A percentile compares a stretch with the other conserved stretches of the same genome.
Evolutionary conservation across 164 flowering plant species (phyloP).

Genomic region (Piper longum): DNA sequence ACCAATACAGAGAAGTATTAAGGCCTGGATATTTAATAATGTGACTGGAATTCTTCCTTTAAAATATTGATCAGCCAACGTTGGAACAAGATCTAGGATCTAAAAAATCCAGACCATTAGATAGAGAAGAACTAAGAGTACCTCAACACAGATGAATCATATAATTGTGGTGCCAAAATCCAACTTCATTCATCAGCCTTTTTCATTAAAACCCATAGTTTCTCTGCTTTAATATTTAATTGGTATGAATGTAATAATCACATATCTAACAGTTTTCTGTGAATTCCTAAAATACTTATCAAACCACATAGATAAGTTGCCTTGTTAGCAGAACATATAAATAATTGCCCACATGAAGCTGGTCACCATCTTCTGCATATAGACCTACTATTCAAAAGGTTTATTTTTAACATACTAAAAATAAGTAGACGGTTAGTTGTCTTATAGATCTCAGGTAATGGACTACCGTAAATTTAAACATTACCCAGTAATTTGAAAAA

Average conservation of each 20-base stretch:
- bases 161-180: background rate
- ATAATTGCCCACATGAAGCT: background rate
- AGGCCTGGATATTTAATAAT: slow-evolving; percentile 54
- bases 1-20: slow-evolving; percentile 69
- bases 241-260: too few relatives aligned
- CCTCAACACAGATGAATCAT: background rate
- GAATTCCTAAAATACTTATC: background rate
- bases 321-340: background rate
- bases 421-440: too few relatives aligned
- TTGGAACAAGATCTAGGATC: slow-evolving; percentile 46
- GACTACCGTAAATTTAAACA: too few relatives aligned
- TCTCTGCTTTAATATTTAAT: too few relatives aligned
- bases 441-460: too few relatives aligned
- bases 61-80: slow-evolving; percentile 53
- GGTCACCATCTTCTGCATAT: background rate
- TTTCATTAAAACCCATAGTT: too few relatives aligned
- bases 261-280: too few relatives aligned
- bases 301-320: background rate
- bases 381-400: too few relatives aligned
- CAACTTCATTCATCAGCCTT: background rate
- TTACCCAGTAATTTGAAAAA: too few relatives aligned
- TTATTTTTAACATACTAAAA: too few relatives aligned
- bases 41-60: slow-evolving; percentile 61
- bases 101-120: slow-evolving; percentile 16
- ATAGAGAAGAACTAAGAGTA: background rate